Evolutionary conservation across 1,284 basidiomycete species (phyloP), one percentile per base, ranked within the genome.

Genomic region (Peniophora sp.): DNA sequence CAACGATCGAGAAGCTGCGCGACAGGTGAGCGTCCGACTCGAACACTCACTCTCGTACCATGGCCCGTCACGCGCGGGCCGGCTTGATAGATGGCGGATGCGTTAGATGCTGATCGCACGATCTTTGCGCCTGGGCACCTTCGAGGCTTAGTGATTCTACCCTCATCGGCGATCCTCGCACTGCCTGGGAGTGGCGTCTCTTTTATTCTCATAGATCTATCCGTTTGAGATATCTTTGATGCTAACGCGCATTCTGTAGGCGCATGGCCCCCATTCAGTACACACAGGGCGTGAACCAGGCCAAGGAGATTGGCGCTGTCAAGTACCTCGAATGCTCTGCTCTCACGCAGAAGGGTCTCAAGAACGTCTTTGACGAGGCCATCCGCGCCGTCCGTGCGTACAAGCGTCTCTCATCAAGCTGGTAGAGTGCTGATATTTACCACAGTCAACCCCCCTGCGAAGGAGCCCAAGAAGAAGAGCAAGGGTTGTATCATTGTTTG

Each of bases 301-400:
- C 86, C 52, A 88, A 87, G 63, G 94, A 98, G 62, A 97, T 99
- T 58, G 88, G 89, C 36, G 96, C 96, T 34, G 90, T 96, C 59
- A 96, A 94, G 69, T 99, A 98, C 65, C 72, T 98, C 53, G 96
- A 99, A 69, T 98, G 96, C 67, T 97, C 93, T 23, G 97, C 97
- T 41, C 74, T 99, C 61, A 98, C 97, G 45, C 97, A 99, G 76
- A 96, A 97, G 71, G 95, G 93, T 20, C 71, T 97, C 62, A 97
- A 97, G 82, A 92, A 86, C 45, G 94, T 97, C 44, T 97, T 97
- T 66, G 95, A 97, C 67, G 94, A 97, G 69, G 93, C 93, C 32
- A 97, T 97, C 64, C 83, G 93, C 55, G 87, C 87, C 54, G 89
- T 92, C 62, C 71, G 92, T 95, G 68, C 81, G 91, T 88, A 53